Percentiles rank a stretch among this genome's conserved stretches.
These are phyloP conservation scores for Alternaria angustiovoidea DNA, from an alignment of 2,329 filamentous ascomycete species.

Conservation along the genomic window DNA sequence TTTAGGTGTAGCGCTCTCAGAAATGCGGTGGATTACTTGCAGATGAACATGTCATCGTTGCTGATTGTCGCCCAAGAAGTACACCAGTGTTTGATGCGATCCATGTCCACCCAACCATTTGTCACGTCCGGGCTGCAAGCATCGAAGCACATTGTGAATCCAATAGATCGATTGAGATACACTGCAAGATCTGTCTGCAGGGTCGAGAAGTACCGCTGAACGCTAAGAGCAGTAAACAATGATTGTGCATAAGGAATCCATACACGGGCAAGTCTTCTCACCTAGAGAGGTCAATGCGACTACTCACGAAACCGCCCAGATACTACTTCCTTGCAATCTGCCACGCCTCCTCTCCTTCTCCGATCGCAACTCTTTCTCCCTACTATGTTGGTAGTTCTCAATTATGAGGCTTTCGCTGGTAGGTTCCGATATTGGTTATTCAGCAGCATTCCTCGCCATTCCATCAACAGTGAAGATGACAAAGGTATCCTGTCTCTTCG, in stretches of 20 bases:
- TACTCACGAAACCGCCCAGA: not conserved
- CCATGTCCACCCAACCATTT: not conserved
- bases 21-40: not conserved
- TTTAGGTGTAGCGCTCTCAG: not conserved
- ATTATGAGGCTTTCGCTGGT: not conserved
- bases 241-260: not conserved
- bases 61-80: not conserved
- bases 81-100: constrained; percentile 1
- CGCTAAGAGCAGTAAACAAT: not conserved
- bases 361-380: not conserved
- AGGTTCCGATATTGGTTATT: not conserved
- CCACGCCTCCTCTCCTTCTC: not conserved
- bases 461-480: not conserved
- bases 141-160: not conserved
- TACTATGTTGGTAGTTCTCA: not conserved
- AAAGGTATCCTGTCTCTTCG: not conserved
- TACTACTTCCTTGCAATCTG: not conserved
- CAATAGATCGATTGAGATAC: not conserved
- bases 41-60: not conserved
- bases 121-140: not conserved
- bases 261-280: not conserved
- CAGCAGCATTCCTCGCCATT: not conserved
- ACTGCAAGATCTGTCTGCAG: not conserved
- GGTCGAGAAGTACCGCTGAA: not conserved
- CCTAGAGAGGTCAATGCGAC: not conserved